Base-by-base conservation (phyloP, 306 rosid species). In the Glycine tomentella region DNA sequence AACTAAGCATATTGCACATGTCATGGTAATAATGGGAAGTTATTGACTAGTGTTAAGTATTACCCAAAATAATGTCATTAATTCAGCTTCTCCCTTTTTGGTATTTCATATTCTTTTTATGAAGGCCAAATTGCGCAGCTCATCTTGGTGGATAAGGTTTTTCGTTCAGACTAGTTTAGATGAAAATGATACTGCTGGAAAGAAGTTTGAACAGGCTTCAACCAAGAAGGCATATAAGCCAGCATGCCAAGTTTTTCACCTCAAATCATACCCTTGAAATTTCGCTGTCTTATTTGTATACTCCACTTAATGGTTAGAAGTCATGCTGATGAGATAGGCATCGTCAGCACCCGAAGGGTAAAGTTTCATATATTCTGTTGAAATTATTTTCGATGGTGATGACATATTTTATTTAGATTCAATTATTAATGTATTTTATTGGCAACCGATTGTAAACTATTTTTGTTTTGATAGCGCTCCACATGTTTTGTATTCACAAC, bases 71-170 rank as follows among this genome's bases (percentile, higher is more conserved):
- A 48, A 72, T 44, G 34, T 9, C 53, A 56, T 70, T 71, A 46
- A 38, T 75, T 79, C 3, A 46, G 75, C 31, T 82, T 72, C 72
- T 76, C 52, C 25, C 50, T 6, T 7, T 9, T 38, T 53, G 62
- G 64, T n/a, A 77, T 53, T 11, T 70, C 59, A 55, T 75, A 53
- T 76, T 83, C 57, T 64, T 72, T 65, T 75, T 71, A 45, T 84
- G 80, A 85, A 96, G 99, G 99, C 98, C 63, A 96, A 96, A 88
- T 82, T 96, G 81, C 94, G 99, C 74, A 96, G 98, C 88, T 88
- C 98, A 2, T 90, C 99, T 3, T 93, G 99, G 99, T 96, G 99
- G 99, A 93, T 93, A 79, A 87, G 96, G 87, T 90, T 82, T 82
- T 96, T 96, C 57, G 74, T 92, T 84, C 97, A 93, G 86, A 92